Conservation (phyloP, 768 basidiomycete genomes). For the Tulasnella sp. region DNA sequence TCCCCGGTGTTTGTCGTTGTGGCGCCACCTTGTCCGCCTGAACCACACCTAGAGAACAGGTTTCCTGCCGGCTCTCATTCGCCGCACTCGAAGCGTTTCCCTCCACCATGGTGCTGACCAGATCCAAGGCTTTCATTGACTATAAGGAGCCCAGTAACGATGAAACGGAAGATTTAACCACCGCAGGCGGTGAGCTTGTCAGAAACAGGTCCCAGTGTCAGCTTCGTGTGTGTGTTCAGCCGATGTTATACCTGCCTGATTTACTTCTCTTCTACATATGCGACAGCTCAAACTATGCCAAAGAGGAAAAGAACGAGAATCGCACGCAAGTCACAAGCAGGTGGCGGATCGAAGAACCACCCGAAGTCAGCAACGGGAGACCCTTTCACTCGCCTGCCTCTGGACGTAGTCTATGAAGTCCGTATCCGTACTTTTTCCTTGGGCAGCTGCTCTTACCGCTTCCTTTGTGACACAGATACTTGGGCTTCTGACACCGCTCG, state of each 20-base stretch:
- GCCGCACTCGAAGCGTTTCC: too few species aligned
- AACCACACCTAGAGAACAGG: too few species aligned
- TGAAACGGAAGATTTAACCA: background rate
- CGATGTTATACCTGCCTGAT: background rate
- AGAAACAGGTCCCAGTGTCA: background rate
- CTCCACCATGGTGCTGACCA: background rate
- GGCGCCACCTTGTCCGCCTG: too few species aligned
- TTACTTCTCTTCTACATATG: background rate
- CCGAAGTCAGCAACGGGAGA: background rate
- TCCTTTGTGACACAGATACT: background rate
- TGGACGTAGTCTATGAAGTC: slow-evolving; percentile 18
- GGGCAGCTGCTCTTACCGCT: background rate
- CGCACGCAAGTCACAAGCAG: background rate
- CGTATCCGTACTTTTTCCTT: background rate
- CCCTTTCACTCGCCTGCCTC: background rate
- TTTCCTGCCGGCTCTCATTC: too few species aligned
- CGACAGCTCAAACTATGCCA: background rate
- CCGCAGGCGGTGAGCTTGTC: background rate
- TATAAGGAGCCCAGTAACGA: background rate
- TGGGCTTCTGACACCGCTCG: background rate
- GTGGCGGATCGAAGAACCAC: background rate
- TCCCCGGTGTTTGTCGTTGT: too few species aligned
- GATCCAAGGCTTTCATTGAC: background rate
- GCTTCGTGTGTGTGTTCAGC: background rate
- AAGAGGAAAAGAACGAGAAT: background rate